These are phyloP conservation scores for Naganishia sp. DNA, from an alignment of 1,284 basidiomycete genomes.

Conservation along the genomic window DNA sequence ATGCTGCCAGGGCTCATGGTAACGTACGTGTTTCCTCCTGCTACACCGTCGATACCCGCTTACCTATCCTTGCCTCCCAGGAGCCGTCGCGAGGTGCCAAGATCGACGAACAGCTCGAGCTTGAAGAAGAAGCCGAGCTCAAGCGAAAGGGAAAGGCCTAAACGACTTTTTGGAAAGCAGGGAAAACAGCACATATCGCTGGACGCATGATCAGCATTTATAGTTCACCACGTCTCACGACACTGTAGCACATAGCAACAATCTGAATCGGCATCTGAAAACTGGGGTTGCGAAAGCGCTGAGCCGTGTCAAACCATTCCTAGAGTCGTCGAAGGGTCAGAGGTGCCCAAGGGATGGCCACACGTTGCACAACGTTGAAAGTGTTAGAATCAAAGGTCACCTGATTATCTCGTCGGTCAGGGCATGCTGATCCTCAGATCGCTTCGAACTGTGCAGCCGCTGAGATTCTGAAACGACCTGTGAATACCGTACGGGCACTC, in stretches of 20 bases:
- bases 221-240: conserved; percentile 12
- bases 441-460: too few relatives aligned
- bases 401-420: too few relatives aligned
- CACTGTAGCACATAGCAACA: conserved; percentile 7
- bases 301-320: too few relatives aligned
- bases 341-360: too few relatives aligned
- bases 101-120: conserved; percentile 63
- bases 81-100: conserved; percentile 64
- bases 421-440: too few relatives aligned
- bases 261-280: background rate
- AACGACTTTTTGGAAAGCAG: background rate
- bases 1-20: conserved; percentile 31
- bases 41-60: background rate
- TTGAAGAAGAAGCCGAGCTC: conserved; percentile 59
- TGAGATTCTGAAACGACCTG: too few relatives aligned
- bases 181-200: background rate
- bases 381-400: too few relatives aligned
- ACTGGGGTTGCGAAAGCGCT: background rate
- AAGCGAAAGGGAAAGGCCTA: conserved; percentile 57
- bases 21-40: conserved; percentile 1
- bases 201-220: conserved; percentile 6
- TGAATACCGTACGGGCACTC: too few relatives aligned
- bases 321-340: too few relatives aligned
- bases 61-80: conserved; percentile 45
- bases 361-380: too few relatives aligned